phyloP scores from a whole-genome alignment of 139 green algal genomes.

The Desmodesmus armatus region DNA sequence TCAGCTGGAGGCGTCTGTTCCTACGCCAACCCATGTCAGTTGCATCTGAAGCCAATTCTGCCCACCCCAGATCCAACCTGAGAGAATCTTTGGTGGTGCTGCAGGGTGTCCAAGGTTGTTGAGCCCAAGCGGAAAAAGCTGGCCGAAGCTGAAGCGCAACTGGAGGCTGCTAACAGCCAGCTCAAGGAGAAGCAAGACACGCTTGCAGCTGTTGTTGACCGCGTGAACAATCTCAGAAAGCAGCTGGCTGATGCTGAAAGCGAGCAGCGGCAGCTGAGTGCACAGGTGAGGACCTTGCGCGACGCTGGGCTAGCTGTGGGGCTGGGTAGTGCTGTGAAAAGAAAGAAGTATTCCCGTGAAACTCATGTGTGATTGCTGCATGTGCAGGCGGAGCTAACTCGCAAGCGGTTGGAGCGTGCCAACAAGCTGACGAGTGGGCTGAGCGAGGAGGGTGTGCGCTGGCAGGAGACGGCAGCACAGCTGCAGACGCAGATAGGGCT shows the following conservation, averaged over 20 bases:
- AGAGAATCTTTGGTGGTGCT: no score
- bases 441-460: constrained; percentile 83
- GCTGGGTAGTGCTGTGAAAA: background rate
- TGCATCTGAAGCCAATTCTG: background rate
- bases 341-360: background rate
- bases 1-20: background rate
- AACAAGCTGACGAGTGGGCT: constrained; percentile 85
- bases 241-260: constrained; percentile 73
- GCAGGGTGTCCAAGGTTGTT: constrained; percentile 75
- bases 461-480: constrained; percentile 70
- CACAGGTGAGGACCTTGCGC: constrained; percentile 73
- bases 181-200: constrained; percentile 84
- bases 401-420: constrained; percentile 75
- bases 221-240: constrained; percentile 69
- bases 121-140: constrained; percentile 81
- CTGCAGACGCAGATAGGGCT: constrained; percentile 66
- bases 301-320: no score
- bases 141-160: constrained; percentile 67
- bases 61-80: background rate
- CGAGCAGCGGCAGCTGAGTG: constrained; percentile 78
- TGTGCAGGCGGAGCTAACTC: constrained; percentile 72
- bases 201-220: constrained; percentile 68
- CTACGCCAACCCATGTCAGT: background rate
- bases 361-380: background rate
- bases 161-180: constrained; percentile 72